A percentile compares a stretch with the other conserved stretches of the same genome.
Evolutionary conservation across 371 early-diverging fungal species (phyloP).

Genomic region (Apophysomyces trapeziformis): DNA sequence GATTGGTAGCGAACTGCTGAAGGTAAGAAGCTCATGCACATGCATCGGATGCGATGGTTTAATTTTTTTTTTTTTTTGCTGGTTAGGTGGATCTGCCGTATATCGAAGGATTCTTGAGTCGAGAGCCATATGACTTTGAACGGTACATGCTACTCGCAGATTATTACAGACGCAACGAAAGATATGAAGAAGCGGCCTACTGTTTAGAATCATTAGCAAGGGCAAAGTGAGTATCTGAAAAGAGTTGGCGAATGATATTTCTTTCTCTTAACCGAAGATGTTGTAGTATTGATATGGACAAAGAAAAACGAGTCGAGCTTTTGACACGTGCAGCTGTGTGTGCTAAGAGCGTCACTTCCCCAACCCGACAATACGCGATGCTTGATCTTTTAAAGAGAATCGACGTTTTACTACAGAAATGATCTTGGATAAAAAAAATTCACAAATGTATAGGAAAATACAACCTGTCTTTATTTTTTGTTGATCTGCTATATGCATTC

Average conservation of each 20-base stretch:
- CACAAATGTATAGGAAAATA: too few relatives aligned
- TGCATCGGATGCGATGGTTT: too few relatives aligned
- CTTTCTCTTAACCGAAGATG: not conserved
- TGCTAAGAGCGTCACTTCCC: conserved; percentile 23
- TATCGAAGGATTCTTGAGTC: conserved; percentile 33
- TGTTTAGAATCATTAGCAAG: conserved; percentile 21
- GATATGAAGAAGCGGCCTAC: conserved; percentile 39
- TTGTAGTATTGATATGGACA: conserved; percentile 18
- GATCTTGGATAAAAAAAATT: too few relatives aligned
- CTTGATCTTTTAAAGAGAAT: conserved; percentile 11
- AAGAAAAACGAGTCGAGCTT: conserved; percentile 20
- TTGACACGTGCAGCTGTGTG: conserved; percentile 19
- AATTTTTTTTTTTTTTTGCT: not conserved
- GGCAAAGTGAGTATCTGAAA: conserved; percentile 23
- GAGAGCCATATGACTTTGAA: conserved; percentile 27
- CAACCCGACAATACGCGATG: conserved; percentile 20
- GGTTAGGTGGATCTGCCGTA: conserved; percentile 25
- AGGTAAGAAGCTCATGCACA: conserved; percentile 16
- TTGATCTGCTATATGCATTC: too few relatives aligned
- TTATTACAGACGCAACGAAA: conserved; percentile 28
- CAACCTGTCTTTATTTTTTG: too few relatives aligned
- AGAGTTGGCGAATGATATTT: too few relatives aligned
- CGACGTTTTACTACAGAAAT: not conserved
- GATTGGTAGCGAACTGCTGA: conserved; percentile 30
- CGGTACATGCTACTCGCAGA: conserved; percentile 32